These are phyloP conservation scores for Amanita phalloides DNA, from an alignment of 768 basidiomycete genomes.

Conservation along the genomic window DNA sequence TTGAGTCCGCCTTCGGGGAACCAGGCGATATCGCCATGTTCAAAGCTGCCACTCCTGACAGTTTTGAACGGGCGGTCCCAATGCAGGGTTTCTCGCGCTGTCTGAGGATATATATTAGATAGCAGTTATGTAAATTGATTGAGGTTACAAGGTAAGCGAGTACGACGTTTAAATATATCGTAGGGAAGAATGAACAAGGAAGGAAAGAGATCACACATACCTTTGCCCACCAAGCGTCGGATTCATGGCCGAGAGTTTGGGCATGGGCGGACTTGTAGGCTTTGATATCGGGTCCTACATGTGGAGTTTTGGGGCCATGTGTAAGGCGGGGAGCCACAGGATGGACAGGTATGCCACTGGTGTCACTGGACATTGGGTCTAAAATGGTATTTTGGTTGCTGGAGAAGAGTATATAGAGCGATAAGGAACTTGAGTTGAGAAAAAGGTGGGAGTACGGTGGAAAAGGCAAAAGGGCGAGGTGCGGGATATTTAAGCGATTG, in stretches of 20 bases:
- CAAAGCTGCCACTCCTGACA: constrained; percentile 75
- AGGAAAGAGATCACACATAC: constrained; percentile 22
- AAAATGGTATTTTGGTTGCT: neutral
- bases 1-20: constrained; percentile 93
- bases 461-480: neutral
- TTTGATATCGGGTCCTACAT: constrained; percentile 70
- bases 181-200: neutral
- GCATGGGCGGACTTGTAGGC: constrained; percentile 61
- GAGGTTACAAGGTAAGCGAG: neutral
- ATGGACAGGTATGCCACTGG: constrained; percentile 29
- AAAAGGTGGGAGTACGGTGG: neutral
- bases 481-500: neutral
- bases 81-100: constrained; percentile 65
- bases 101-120: constrained; percentile 21
- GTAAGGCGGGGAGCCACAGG: constrained; percentile 71
- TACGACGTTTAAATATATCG: neutral
- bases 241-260: constrained; percentile 62
- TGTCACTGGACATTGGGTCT: neutral
- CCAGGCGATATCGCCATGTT: constrained; percentile 84
- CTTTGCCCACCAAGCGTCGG: constrained; percentile 85
- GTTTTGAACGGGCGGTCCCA: constrained; percentile 89
- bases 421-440: too few relatives aligned
- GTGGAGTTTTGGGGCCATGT: constrained; percentile 53
- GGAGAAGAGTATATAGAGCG: neutral
- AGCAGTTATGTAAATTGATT: neutral